Evolutionary conservation across 495 filamentous ascomycete genomes (phyloP).

Genomic region (Lophiotrema nucula): DNA sequence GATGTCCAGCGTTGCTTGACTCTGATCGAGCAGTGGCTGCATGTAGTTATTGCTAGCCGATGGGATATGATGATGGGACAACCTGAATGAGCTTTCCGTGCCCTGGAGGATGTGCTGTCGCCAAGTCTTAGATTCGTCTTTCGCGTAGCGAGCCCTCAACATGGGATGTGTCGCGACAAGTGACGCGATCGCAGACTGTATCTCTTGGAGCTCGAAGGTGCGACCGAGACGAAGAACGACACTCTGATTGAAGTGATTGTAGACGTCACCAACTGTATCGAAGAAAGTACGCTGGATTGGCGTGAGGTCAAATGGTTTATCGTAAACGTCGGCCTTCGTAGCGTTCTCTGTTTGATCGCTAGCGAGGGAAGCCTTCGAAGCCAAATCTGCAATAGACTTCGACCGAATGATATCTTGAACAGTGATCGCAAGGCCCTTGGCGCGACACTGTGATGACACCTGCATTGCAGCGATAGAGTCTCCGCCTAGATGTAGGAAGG

Average conservation of each 20-base stretch:
- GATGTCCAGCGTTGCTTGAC: constrained; percentile 26
- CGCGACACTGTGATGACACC: constrained; percentile 29
- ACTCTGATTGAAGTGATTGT: constrained; percentile 74
- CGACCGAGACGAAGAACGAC: constrained; percentile 59
- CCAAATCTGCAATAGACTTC: constrained; percentile 29
- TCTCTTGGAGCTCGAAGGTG: constrained; percentile 46
- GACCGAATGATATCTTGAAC: constrained; percentile 34
- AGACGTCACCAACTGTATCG: constrained; percentile 51
- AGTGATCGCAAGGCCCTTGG: constrained; percentile 25
- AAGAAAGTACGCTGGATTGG: constrained; percentile 75
- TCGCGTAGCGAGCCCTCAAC: constrained; percentile 64
- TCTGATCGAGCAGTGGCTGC: constrained; percentile 25
- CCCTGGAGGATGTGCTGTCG: constrained; percentile 26
- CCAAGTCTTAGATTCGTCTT: constrained; percentile 20
- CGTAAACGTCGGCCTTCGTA: constrained; percentile 19
- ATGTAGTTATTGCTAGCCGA: neutral
- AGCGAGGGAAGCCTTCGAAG: constrained; percentile 7
- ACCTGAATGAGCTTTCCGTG: constrained; percentile 17
- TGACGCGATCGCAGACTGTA: constrained; percentile 56
- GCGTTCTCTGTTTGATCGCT: constrained; percentile 38
- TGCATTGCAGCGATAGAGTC: constrained; percentile 36
- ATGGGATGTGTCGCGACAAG: constrained; percentile 67
- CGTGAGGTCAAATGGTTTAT: constrained; percentile 56
- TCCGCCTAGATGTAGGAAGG: constrained; percentile 35
- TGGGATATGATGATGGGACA: constrained; percentile 9